Base-by-base conservation (phyloP, 371 early-diverging fungal species). In the Mortierella sp. region DNA sequence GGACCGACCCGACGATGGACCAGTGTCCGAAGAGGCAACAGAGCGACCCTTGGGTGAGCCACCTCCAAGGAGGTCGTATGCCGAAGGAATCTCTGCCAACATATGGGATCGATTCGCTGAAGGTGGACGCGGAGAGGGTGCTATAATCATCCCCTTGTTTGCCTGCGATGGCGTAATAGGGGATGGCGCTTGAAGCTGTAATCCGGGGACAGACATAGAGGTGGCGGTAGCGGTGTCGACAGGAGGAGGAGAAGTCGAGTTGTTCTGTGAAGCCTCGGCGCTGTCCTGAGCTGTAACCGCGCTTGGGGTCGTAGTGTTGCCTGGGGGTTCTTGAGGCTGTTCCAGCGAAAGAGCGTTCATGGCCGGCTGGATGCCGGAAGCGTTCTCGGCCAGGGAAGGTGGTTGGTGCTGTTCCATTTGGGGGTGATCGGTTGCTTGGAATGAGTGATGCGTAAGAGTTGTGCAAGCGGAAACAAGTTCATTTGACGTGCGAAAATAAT, bases 61-160 rank as follows among this genome's bases (percentile, higher is more conserved):
- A 5, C 54, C 48, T 16, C 31, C 46, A 30, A 49, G 39, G 27
- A 72, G 48, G 50, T 72, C 72, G 9, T 26, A 47, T 6, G 67
- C 67, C 1, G 72, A 72, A 4, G 72, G 72, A 46, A 72, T 72
- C 48, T 72, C 67, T 21, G 66, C 30, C 24, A 67, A 38, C 18
- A 49, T 27, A 16, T 34, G 52, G 4, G 69, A 46, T 6, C 69
- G 58, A 12, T 51, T 58, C 1, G 52, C 16, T 26, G 21, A n/a
- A 2, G 46, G 51, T 31, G 31, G 18, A 21, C 21, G 13, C 18
- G 46, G 23, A 19, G 47, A 16, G 42, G 19, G 47, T 30, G 30
- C 16, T 39, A 27, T n/a, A 50, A 24, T n/a, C 30, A 6, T 28
- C 16, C 42, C 38, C 23, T 54, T 16, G 52, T n/a, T 23, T 30